These are phyloP conservation scores for Geotrichum phurueaensis DNA, from an alignment of 1,139 yeast genomes.

Conservation along the genomic window DNA sequence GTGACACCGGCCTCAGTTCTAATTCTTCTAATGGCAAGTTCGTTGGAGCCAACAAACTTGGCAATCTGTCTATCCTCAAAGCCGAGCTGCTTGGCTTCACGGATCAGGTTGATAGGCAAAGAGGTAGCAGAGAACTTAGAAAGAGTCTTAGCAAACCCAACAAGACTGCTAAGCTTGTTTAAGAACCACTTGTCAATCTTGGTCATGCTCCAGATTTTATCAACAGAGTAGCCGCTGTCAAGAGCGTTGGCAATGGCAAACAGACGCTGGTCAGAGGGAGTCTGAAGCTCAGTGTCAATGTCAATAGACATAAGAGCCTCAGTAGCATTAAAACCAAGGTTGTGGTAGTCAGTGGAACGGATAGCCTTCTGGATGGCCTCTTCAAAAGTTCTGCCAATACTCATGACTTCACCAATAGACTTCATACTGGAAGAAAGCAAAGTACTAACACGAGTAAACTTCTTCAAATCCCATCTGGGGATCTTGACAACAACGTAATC, in stretches of 20 bases:
- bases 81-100: constrained; percentile 90
- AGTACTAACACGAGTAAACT: constrained; percentile 90
- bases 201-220: constrained; percentile 80
- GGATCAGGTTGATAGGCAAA: constrained; percentile 55
- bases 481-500: constrained; percentile 96
- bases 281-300: constrained; percentile 82
- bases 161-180: constrained; percentile 71
- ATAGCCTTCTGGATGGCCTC: constrained; percentile 97
- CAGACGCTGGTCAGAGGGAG: constrained; percentile 94
- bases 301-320: constrained; percentile 84
- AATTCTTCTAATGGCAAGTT: constrained; percentile 62
- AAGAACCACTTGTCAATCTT: constrained; percentile 96
- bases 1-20: constrained; percentile 49
- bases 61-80: constrained; percentile 94
- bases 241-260: constrained; percentile 95
- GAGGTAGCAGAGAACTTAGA: constrained; percentile 52
- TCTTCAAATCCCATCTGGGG: constrained; percentile 96
- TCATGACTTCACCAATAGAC: constrained; percentile 99
- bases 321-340: constrained; percentile 87
- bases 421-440: constrained; percentile 95
- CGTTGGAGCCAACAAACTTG: constrained; percentile 58
- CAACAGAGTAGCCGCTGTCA: constrained; percentile 80
- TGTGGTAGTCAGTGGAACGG: constrained; percentile 90
- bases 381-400: constrained; percentile 95
- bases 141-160: constrained; percentile 60